phyloP scores from a whole-genome alignment of 306 rosid genomes.

The Vachellia pachyceras region DNA sequence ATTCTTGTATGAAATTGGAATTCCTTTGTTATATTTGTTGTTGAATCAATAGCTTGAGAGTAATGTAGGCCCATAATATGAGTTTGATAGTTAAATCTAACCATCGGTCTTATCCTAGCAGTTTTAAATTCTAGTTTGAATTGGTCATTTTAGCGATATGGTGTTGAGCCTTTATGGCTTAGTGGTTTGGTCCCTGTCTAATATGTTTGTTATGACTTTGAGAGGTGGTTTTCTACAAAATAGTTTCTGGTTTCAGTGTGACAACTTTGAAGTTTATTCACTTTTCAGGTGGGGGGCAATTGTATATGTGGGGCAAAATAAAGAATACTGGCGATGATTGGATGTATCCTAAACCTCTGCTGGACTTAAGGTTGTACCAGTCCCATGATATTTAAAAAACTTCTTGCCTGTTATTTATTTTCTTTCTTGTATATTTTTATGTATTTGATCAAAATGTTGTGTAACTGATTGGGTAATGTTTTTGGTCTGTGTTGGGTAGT shows the following conservation, averaged over 20 bases:
- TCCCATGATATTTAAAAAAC: slow-evolving; percentile 3
- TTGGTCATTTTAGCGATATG: not conserved
- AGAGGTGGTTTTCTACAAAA: not conserved
- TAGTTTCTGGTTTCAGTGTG: slow-evolving; percentile 12
- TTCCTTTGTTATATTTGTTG: not conserved
- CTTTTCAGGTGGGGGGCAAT: slow-evolving; percentile 88
- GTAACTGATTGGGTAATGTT: slow-evolving; percentile 28
- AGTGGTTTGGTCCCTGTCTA: not conserved
- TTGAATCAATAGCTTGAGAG: not conserved
- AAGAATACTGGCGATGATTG: slow-evolving; percentile 91
- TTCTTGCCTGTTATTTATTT: slow-evolving; percentile 5
- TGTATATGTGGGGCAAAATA: slow-evolving; percentile 98
- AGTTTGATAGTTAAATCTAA: not conserved
- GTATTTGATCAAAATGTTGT: slow-evolving; percentile 8
- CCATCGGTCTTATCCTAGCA: not conserved
- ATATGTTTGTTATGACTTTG: not conserved
- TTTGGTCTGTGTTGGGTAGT: slow-evolving; percentile 45
- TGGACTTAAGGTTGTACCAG: slow-evolving; percentile 88
- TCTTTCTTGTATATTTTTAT: not conserved
- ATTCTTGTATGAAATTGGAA: not conserved
- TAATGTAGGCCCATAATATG: not conserved
- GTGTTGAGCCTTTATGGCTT: not conserved
- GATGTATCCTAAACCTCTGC: slow-evolving; percentile 98
- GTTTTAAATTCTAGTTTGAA: not conserved
- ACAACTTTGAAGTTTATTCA: slow-evolving; percentile 1